Percentiles rank a stretch among this genome's conserved stretches.
Evolutionary conservation across 208 protist species (phyloP).

Genomic region (Naegleria gruberi): DNA sequence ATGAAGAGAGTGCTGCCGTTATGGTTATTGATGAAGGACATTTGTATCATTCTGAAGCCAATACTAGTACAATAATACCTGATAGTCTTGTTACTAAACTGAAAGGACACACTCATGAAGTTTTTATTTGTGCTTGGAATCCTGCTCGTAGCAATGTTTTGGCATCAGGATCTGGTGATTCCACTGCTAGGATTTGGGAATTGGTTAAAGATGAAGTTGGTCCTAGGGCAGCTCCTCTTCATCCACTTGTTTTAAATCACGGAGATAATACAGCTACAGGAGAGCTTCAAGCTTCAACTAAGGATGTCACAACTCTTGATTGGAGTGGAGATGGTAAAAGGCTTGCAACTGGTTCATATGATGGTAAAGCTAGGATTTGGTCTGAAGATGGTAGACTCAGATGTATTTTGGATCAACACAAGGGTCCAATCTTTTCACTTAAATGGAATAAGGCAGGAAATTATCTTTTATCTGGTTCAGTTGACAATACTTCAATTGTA

Average conservation of each 20-base stretch:
- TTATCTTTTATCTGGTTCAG: slow-evolving; percentile 54
- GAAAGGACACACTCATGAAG: slow-evolving; percentile 40
- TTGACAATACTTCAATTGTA: slow-evolving; percentile 65
- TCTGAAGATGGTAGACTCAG: slow-evolving; percentile 38
- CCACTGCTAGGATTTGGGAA: slow-evolving; percentile 53
- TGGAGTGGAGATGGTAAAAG: slow-evolving; percentile 57
- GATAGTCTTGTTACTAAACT: slow-evolving; percentile 39
- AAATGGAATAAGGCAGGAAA: slow-evolving; percentile 67
- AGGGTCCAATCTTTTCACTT: slow-evolving; percentile 64
- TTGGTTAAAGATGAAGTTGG: slow-evolving; percentile 30
- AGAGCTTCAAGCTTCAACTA: slow-evolving; percentile 25
- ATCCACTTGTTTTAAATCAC: slow-evolving; percentile 32
- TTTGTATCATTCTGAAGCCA: slow-evolving; percentile 4
- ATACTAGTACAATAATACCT: slow-evolving; percentile 30
- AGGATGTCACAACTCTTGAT: slow-evolving; percentile 65
- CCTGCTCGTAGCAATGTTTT: slow-evolving; percentile 22
- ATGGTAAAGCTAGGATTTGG: slow-evolving; percentile 63
- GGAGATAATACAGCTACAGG: background rate
- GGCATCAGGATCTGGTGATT: slow-evolving; percentile 51
- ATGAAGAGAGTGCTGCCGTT: background rate
- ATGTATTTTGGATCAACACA: slow-evolving; percentile 44
- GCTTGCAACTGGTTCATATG: slow-evolving; percentile 71
- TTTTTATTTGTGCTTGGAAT: slow-evolving; percentile 51
- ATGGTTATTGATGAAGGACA: background rate
- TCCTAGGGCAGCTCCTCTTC: background rate